Conservation (phyloP, 228 moss, liverwort and hornwort species). For the Sphagnum fallax region DNA sequence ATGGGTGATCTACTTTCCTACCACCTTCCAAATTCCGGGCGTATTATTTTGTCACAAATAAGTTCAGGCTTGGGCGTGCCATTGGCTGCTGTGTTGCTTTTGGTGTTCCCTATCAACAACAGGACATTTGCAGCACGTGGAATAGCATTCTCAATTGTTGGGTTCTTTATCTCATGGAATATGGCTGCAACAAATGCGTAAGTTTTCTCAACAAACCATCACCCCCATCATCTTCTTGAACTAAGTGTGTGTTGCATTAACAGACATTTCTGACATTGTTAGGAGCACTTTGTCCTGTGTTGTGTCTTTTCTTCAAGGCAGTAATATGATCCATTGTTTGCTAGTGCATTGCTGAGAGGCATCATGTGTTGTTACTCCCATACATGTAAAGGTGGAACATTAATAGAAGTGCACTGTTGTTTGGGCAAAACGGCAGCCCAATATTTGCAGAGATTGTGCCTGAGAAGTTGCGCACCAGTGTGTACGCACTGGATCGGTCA, state of each 20-base stretch:
- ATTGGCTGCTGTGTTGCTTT: slow-evolving; percentile 60
- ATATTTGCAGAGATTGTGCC: slow-evolving; percentile 98
- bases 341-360: too few species aligned
- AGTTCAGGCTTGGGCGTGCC: slow-evolving; percentile 79
- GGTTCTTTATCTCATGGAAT: slow-evolving; percentile 79
- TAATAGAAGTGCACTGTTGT: not conserved
- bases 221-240: not conserved
- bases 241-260: too few species aligned
- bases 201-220: not conserved
- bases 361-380: too few species aligned
- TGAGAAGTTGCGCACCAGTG: slow-evolving; percentile 69
- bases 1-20: slow-evolving; percentile 72
- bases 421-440: slow-evolving; percentile 42
- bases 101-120: slow-evolving; percentile 57
- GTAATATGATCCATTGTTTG: not conserved
- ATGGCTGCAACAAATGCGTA: slow-evolving; percentile 81
- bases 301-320: not conserved
- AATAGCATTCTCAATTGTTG: slow-evolving; percentile 53
- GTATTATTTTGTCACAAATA: slow-evolving; percentile 92
- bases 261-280: too few species aligned
- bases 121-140: slow-evolving; percentile 54
- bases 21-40: slow-evolving; percentile 69
- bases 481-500: slow-evolving; percentile 80
- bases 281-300: not conserved
- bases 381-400: too few species aligned